Percentiles rank a stretch among this genome's conserved stretches.
Evolutionary conservation across 352 stramenopile genomes (phyloP).

Genomic region (Peronospora belbahrii): DNA sequence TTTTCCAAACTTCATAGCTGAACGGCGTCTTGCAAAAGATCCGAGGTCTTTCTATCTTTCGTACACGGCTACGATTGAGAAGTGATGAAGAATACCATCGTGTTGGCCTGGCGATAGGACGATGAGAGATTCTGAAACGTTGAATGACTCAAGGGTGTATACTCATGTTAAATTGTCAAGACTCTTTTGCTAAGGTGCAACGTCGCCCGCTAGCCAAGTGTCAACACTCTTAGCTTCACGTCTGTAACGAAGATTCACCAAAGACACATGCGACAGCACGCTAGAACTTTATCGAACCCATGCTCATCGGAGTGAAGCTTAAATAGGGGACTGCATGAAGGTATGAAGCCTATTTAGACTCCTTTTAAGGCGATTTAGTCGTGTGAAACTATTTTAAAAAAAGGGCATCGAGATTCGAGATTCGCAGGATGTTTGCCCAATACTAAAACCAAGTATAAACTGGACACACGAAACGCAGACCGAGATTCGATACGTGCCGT

Average conservation of each 20-base stretch:
- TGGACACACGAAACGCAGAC: slow-evolving; percentile 1
- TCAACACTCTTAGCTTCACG: too few relatives aligned
- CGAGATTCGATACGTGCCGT: slow-evolving; percentile 4
- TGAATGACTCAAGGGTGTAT: too few relatives aligned
- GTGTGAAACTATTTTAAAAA: slow-evolving; percentile 7
- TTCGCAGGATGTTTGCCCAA: not conserved
- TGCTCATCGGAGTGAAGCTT: not conserved
- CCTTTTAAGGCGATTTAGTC: not conserved
- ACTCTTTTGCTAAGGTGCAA: not conserved
- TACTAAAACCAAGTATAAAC: slow-evolving; percentile 9
- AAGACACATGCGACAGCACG: not conserved
- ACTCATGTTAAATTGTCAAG: too few relatives aligned
- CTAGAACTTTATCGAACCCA: not conserved
- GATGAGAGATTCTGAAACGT: slow-evolving; percentile 5
- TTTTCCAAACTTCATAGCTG: slow-evolving; percentile 79
- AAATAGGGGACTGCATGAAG: not conserved
- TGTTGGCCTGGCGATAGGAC: not conserved
- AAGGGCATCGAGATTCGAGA: slow-evolving; percentile 10
- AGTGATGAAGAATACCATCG: slow-evolving; percentile 9
- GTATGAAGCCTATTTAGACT: not conserved
- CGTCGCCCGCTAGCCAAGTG: slow-evolving; percentile 1
- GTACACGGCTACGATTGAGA: slow-evolving; percentile 6
- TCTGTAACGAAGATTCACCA: slow-evolving; percentile 15
- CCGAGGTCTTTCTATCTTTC: not conserved
- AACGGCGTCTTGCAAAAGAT: not conserved